Percentiles rank a stretch among this genome's conserved stretches.
These are phyloP conservation scores for Schwanniomyces etchellsii DNA, from an alignment of 1,139 yeast genomes.

Conservation along the genomic window DNA sequence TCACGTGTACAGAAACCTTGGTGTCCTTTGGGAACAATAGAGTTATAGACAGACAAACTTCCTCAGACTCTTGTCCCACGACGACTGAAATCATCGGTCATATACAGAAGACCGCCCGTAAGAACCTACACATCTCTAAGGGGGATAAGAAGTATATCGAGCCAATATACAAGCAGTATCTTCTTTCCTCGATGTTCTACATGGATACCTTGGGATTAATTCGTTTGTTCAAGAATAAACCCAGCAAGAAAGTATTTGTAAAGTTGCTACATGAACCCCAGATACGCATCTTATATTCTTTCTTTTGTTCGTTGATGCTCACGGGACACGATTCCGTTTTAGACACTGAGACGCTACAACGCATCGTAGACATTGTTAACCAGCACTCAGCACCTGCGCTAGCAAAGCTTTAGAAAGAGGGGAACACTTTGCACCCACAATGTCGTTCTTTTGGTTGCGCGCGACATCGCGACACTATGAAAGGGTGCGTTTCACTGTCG, in stretches of 20 bases:
- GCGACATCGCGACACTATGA: too few species aligned
- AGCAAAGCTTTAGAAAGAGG: too few species aligned
- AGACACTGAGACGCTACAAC: conserved; percentile 16
- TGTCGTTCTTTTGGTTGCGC: too few species aligned
- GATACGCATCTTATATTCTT: too few species aligned
- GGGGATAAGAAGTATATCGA: conserved; percentile 20
- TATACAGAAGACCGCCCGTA: conserved; percentile 25
- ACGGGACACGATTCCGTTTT: conserved; percentile 6
- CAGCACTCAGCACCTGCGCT: too few species aligned
- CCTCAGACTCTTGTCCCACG: conserved; percentile 30
- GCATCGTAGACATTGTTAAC: too few species aligned
- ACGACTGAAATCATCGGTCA: conserved; percentile 12
- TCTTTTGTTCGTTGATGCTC: conserved; percentile 20
- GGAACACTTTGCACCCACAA: too few species aligned
- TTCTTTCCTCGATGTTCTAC: conserved; percentile 37
- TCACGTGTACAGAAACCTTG: conserved; percentile 22
- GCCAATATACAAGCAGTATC: conserved; percentile 39
- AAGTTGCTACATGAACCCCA: too few species aligned
- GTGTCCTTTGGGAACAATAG: conserved; percentile 19
- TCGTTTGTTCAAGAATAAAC: conserved; percentile 36
- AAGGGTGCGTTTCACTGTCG: too few species aligned
- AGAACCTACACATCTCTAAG: conserved; percentile 19
- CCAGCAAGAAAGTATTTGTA: conserved; percentile 40
- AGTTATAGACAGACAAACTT: conserved; percentile 18
- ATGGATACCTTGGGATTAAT: conserved; percentile 31